phyloP scores from a whole-genome alignment of 805 yeast species.

The Candida yuanshanica region DNA sequence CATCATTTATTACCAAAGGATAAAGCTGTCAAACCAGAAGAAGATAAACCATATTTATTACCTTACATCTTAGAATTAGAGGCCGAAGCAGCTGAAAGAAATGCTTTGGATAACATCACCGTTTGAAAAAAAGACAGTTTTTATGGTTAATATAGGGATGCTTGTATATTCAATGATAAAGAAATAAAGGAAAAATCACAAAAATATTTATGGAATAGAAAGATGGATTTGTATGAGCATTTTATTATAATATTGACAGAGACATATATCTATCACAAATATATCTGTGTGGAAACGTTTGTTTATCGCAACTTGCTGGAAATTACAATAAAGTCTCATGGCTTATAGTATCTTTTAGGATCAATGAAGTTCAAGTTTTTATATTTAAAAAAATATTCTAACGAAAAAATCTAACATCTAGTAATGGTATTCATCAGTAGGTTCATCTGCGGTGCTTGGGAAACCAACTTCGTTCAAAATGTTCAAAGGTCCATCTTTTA shows the following conservation, averaged over 20 bases:
- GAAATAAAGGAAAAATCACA: not conserved
- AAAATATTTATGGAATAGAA: too few species aligned
- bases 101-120: slow-evolving; percentile 77
- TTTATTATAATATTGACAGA: too few species aligned
- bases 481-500: slow-evolving; percentile 38
- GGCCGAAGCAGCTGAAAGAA: slow-evolving; percentile 84
- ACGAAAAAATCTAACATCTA: too few species aligned
- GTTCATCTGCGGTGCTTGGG: slow-evolving; percentile 50
- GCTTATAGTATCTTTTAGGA: too few species aligned
- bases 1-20: slow-evolving; percentile 80
- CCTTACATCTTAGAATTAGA: slow-evolving; percentile 94
- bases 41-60: slow-evolving; percentile 75
- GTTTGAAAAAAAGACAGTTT: slow-evolving; percentile 4
- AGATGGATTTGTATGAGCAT: too few species aligned
- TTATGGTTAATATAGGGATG: not conserved
- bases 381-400: too few species aligned
- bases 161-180: not conserved
- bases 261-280: too few species aligned
- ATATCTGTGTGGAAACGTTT: too few species aligned
- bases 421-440: slow-evolving; percentile 62
- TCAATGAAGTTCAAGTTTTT: too few species aligned
- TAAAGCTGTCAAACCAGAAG: slow-evolving; percentile 73
- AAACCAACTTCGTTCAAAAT: slow-evolving; percentile 65
- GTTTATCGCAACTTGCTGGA: too few species aligned
- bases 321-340: too few species aligned